Conservation (phyloP, 2,329 filamentous ascomycete species). For the Pseudogymnoascus sp. region DNA sequence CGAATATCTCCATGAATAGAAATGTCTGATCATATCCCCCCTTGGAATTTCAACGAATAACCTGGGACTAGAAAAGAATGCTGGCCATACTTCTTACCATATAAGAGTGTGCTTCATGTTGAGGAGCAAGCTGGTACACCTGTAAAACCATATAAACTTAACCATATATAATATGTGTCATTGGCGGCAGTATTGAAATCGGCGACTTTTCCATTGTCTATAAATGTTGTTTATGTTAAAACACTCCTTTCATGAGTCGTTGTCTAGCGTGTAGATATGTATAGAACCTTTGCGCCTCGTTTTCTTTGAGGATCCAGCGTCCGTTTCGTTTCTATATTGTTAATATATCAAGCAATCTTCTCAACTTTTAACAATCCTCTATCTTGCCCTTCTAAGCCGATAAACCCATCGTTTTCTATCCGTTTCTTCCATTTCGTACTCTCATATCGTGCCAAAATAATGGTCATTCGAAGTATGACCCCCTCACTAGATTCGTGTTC, state of each 20-base stretch:
- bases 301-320: not conserved
- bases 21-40: not conserved
- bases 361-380: slow-evolving; percentile 44
- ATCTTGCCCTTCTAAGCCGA: slow-evolving; percentile 41
- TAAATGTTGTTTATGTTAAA: not conserved
- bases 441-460: slow-evolving; percentile 67
- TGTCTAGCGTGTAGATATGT: not conserved
- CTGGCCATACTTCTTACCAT: not conserved
- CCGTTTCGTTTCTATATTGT: not conserved
- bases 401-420: slow-evolving; percentile 49
- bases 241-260: not conserved
- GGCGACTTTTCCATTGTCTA: not conserved
- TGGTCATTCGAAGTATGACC: slow-evolving; percentile 58
- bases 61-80: not conserved
- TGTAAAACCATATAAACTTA: not conserved
- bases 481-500: slow-evolving; percentile 51
- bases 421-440: slow-evolving; percentile 70
- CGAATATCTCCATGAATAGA: not conserved
- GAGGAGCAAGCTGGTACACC: too few species aligned
- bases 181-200: not conserved
- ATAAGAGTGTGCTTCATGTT: not conserved
- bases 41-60: not conserved
- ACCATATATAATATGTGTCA: not conserved
- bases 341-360: slow-evolving; percentile 19
- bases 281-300: not conserved